These are phyloP conservation scores for Inga oerstediana DNA, from an alignment of 306 rosid species.

Conservation along the genomic window DNA sequence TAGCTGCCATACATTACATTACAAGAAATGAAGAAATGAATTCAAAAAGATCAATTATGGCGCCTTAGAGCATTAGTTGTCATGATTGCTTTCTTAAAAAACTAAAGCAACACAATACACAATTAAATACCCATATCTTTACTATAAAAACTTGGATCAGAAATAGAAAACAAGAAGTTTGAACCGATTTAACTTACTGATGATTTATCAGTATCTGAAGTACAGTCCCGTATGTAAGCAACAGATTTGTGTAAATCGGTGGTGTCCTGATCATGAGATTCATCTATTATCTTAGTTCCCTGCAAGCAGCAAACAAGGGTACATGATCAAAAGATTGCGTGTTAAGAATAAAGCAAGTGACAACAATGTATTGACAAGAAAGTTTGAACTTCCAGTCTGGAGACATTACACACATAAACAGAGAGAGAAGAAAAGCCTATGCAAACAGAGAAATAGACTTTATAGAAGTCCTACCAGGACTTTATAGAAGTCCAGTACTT, in stretches of 20 bases:
- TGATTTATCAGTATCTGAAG: conserved; percentile 54
- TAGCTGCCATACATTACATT: conserved; percentile 48
- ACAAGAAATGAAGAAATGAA: conserved; percentile 6
- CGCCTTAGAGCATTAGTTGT: conserved; percentile 18
- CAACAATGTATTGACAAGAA: conserved; percentile 25
- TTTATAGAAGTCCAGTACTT: conserved; percentile 73
- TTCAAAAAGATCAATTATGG: neutral
- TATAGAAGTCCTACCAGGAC: conserved; percentile 55
- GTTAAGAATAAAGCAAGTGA: neutral
- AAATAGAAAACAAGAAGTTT: conserved; percentile 19
- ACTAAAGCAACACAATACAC: neutral
- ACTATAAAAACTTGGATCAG: conserved; percentile 11
- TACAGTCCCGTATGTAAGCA: conserved; percentile 51
- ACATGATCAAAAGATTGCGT: conserved; percentile 25
- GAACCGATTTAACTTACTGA: conserved; percentile 51
- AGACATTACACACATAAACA: neutral
- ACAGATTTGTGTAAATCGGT: conserved; percentile 94
- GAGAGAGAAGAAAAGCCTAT: neutral
- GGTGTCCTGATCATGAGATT: conserved; percentile 92
- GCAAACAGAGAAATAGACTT: neutral
- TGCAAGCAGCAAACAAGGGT: conserved; percentile 44
- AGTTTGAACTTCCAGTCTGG: conserved; percentile 21
- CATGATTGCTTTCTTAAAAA: conserved; percentile 12
- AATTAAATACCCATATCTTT: conserved; percentile 23
- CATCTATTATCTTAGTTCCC: conserved; percentile 82